Base-by-base conservation (phyloP, 257 asterid genomes). In the Phtheirospermum japonicum region DNA sequence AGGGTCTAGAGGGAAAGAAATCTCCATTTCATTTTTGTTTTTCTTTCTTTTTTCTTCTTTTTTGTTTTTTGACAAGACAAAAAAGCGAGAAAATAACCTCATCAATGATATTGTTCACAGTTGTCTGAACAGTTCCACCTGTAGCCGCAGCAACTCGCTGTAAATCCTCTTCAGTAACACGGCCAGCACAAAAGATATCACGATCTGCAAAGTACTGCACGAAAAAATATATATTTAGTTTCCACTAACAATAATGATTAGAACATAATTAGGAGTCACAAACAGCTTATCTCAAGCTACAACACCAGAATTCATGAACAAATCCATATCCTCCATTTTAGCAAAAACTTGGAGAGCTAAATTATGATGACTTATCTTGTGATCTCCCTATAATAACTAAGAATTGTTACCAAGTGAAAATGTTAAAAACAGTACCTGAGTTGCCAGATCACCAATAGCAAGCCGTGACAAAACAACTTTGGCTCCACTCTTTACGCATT, bases 121-220 rank as follows among this genome's bases (percentile, higher is more conserved):
- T 85, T 66, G 97, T 90, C 82, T 90, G 97, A 50, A 87, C 81
- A 49, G 94, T 77, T 71, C 95, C 97, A 73, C 95, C 94, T 55
- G 88, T 72, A 52, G 97, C 95, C 42, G 95, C 95, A 0, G 95
- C 97, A 71, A 90, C 95, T 65, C 97, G 76, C 49, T 80, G 79
- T 71, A 90, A 68, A 78, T 90, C 97, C 75, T 87, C 95, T 73
- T 90, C 95, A 69, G 90, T 68, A 18, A 90, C 97, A 72, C 95
- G 97, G 64, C 97, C 97, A 63, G 95, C 97, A 74, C 95, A 90
- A 70, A 90, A 90, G 50, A 90, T 79, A 77, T 90, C 97, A 58
- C 95, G 89, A 63, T 90, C 97, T 43, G 97, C 97, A 78, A 90
- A 90, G 64, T 90, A 90, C 97, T 90, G 90, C 60, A 19, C 55